These are phyloP conservation scores for Styphnolobium japonicum DNA, from an alignment of 306 rosid genomes.

Conservation along the genomic window DNA sequence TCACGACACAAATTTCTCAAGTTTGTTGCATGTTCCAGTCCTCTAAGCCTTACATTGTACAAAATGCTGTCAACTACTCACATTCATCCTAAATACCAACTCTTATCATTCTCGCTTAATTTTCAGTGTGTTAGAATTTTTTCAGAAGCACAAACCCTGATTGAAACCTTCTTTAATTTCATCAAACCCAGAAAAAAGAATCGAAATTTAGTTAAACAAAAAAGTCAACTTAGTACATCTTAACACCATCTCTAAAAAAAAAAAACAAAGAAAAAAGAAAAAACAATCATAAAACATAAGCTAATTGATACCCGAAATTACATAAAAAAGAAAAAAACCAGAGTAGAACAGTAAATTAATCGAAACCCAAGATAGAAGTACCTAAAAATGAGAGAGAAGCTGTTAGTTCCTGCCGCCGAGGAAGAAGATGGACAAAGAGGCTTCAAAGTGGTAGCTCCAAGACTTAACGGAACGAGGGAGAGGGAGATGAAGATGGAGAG, in stretches of 20 bases:
- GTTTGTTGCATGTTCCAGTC: neutral
- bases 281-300: neutral
- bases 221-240: neutral
- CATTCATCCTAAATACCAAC: neutral
- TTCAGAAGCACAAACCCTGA: neutral
- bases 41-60: neutral
- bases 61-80: neutral
- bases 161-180: neutral
- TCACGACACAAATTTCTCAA: neutral
- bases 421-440: neutral
- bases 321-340: neutral
- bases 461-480: neutral
- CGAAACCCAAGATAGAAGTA: neutral
- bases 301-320: neutral
- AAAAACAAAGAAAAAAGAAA: no score
- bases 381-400: neutral
- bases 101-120: neutral
- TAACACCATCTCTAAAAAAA: neutral
- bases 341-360: neutral
- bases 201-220: neutral
- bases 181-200: neutral
- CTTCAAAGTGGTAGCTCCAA: neutral
- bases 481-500: no score
- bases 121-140: neutral
- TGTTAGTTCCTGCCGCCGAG: neutral